Evolutionary conservation across 225 moss, liverwort and hornwort genomes (phyloP), one percentile per base, ranked within the genome.

Genomic region (Thuidium tamariscinum): DNA sequence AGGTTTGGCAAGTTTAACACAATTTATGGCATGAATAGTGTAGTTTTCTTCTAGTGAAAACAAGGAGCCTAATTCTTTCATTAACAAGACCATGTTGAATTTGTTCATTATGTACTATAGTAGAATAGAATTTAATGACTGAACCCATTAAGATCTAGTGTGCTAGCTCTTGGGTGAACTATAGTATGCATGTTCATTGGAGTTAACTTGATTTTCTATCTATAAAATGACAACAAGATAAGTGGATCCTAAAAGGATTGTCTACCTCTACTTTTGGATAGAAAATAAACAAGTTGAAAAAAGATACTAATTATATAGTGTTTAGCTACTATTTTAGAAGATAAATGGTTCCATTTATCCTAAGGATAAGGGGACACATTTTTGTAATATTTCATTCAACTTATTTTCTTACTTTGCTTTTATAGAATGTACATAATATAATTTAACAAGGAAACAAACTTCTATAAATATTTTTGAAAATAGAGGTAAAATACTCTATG

Each of bases 151-250:
- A 5, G 9, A 70, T 42, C 0, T 8, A 2, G 4, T 41, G 13
- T 2, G 0, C 0, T 65, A 1, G 19, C 42, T 42, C 1, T 42
- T 26, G 0, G 7, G 1, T 3, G 25, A 70, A 42, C 27, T 5
- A 70, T 16, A 42, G 4, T 23, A 42, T 22, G 1, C 4, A 67
- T 22, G 22, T 0, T 67, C 6, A 22, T 67, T 7, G 7, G 4
- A 37, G 0, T 67, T 67, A 7, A 66, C 44, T 44, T 37, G 36
- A 36, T 3, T 66, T 2, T 37, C 3, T 6, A 1, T 37, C 3
- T 1, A 37, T 66, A 66, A 32, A 67, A 22, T 37, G 13, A 67
- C 13, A 22, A 67, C 13, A 37, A 22, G 0, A 23, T 7, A 13
- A 68, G 7, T 1, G 0, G 0, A 37, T 22, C 12, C 12, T 67